These are phyloP conservation scores for Glycine soja DNA, from an alignment of 306 rosid species.

Conservation along the genomic window DNA sequence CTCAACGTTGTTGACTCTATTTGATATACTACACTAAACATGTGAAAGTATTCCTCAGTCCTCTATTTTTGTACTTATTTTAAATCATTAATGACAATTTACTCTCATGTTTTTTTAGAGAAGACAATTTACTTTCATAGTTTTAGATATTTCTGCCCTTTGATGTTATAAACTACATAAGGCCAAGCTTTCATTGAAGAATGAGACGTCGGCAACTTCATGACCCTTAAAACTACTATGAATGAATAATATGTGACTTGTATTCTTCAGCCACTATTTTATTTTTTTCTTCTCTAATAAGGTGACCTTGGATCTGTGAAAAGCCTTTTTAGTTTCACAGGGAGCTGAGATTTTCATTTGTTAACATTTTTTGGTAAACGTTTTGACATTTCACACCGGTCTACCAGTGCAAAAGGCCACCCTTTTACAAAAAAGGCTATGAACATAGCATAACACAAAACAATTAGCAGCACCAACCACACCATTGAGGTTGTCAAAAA, in stretches of 20 bases:
- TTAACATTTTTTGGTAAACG: constrained; percentile 60
- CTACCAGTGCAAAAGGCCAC: constrained; percentile 54
- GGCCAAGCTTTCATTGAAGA: background rate
- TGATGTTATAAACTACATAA: background rate
- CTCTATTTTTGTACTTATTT: too few relatives aligned
- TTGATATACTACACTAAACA: background rate
- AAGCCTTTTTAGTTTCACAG: constrained; percentile 18
- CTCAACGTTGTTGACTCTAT: too few relatives aligned
- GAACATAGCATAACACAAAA: constrained; percentile 34
- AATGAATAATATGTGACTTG: background rate
- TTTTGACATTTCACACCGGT: constrained; percentile 66
- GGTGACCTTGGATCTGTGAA: constrained; percentile 55
- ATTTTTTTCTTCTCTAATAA: constrained; percentile 47
- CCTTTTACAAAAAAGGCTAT: constrained; percentile 62
- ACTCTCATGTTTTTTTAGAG: too few relatives aligned
- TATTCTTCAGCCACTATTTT: constrained; percentile 40
- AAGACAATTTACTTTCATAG: background rate
- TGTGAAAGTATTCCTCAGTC: background rate
- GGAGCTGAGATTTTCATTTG: constrained; percentile 27
- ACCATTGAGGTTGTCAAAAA: constrained; percentile 45
- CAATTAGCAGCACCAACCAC: constrained; percentile 30
- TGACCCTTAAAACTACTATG: background rate
- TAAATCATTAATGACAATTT: background rate
- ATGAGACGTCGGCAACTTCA: constrained; percentile 4
- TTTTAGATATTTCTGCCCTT: background rate